A percentile compares a stretch with the other conserved stretches of the same genome.
phyloP scores from a whole-genome alignment of 257 asterid genomes.

The Catharanthus roseus region DNA sequence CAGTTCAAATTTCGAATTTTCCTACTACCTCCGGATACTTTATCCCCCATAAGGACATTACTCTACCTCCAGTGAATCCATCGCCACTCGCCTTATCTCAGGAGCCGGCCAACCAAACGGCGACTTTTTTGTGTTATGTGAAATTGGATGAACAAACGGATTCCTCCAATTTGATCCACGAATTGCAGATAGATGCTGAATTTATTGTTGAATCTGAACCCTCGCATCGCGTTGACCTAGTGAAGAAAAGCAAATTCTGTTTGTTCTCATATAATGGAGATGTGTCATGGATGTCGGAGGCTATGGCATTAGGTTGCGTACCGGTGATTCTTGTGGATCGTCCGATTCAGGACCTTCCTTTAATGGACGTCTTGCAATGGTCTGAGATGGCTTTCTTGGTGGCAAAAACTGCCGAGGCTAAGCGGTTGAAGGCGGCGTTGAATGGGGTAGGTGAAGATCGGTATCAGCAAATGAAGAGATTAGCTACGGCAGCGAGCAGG shows the following conservation, averaged over 20 bases:
- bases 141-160: slow-evolving; percentile 49
- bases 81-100: slow-evolving; percentile 18
- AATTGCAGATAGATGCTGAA: slow-evolving; percentile 39
- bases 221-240: slow-evolving; percentile 20
- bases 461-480: slow-evolving; percentile 48
- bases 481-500: slow-evolving; percentile 53
- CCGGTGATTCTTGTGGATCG: slow-evolving; percentile 78
- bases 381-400: slow-evolving; percentile 55
- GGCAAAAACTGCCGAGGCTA: slow-evolving; percentile 39
- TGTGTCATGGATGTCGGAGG: slow-evolving; percentile 45
- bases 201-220: slow-evolving; percentile 42
- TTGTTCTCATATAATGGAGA: slow-evolving; percentile 45
- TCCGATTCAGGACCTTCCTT: slow-evolving; percentile 81
- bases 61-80: slow-evolving; percentile 47
- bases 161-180: slow-evolving; percentile 41
- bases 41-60: slow-evolving; percentile 79
- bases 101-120: slow-evolving; percentile 11
- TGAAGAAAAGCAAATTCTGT: slow-evolving; percentile 56
- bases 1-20: slow-evolving; percentile 63
- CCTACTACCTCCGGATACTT: slow-evolving; percentile 66
- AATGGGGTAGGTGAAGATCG: slow-evolving; percentile 39
- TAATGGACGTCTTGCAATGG: slow-evolving; percentile 77
- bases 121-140: slow-evolving; percentile 43
- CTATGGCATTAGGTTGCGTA: slow-evolving; percentile 74
- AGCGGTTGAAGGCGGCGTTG: slow-evolving; percentile 54